Conservation (phyloP, 2,329 filamentous ascomycete species). For the Tolypocladium tundrense region DNA sequence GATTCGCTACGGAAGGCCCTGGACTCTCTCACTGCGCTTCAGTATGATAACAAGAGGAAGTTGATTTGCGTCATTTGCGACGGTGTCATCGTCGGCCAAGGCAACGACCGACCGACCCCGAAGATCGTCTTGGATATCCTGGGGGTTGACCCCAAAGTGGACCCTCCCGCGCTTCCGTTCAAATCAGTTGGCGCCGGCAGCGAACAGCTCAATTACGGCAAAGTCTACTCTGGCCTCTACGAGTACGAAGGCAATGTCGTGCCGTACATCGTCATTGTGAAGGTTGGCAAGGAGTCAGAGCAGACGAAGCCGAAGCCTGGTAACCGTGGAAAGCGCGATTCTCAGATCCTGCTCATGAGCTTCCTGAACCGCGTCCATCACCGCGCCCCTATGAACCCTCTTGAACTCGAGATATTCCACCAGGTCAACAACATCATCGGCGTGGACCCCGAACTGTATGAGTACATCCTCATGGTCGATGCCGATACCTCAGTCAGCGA, state of each 20-base stretch:
- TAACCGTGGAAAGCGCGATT: slow-evolving; percentile 97
- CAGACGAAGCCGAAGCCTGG: slow-evolving; percentile 85
- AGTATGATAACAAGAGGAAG: slow-evolving; percentile 98
- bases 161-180: slow-evolving; percentile 88
- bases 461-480: slow-evolving; percentile 95
- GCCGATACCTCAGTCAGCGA: slow-evolving; percentile 91
- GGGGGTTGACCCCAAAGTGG: slow-evolving; percentile 91
- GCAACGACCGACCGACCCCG: slow-evolving; percentile 91
- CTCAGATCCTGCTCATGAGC: slow-evolving; percentile 89
- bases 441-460: slow-evolving; percentile 93
- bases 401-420: slow-evolving; percentile 97
- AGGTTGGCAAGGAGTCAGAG: slow-evolving; percentile 95
- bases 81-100: slow-evolving; percentile 90
- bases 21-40: slow-evolving; percentile 85
- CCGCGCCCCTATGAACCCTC: slow-evolving; percentile 83
- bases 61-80: slow-evolving; percentile 95
- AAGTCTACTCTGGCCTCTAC: slow-evolving; percentile 96
- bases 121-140: slow-evolving; percentile 97
- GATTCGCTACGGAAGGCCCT: slow-evolving; percentile 87
- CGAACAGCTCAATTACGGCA: slow-evolving; percentile 95
- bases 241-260: slow-evolving; percentile 97
- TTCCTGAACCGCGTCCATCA: slow-evolving; percentile 98
- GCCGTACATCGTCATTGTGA: slow-evolving; percentile 90
- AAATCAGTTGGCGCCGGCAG: slow-evolving; percentile 82
- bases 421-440: slow-evolving; percentile 99